Conservation (phyloP, 2,329 filamentous ascomycete species). For the Ambrosiella beaveri region DNA sequence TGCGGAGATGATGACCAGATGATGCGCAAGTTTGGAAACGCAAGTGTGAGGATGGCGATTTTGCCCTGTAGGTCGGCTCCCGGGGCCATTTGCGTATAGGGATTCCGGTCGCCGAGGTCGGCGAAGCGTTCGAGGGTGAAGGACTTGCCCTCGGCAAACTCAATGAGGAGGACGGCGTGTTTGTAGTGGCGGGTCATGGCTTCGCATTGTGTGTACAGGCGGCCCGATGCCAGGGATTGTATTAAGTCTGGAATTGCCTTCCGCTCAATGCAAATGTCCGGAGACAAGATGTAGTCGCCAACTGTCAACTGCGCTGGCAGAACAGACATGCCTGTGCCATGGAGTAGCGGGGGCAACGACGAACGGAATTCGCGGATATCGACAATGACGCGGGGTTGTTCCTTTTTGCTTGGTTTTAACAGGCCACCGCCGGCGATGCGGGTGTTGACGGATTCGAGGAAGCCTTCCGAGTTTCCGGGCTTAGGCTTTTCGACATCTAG, state of each 20-base stretch:
- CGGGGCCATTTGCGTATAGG: background rate
- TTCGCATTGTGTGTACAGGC: conserved; percentile 81
- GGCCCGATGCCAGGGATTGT: conserved; percentile 76
- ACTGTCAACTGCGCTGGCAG: conserved; percentile 94
- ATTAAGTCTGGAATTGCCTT: conserved; percentile 88
- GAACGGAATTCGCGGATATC: conserved; percentile 95
- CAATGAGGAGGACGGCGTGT: conserved; percentile 77
- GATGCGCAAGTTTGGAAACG: conserved; percentile 76
- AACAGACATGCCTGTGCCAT: conserved; percentile 73
- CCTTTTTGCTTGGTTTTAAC: conserved; percentile 45
- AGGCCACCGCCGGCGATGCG: conserved; percentile 86
- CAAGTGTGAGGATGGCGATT: conserved; percentile 77
- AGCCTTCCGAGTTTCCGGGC: conserved; percentile 49
- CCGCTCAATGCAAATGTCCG: conserved; percentile 80
- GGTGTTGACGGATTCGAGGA: conserved; percentile 89
- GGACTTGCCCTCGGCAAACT: conserved; percentile 93
- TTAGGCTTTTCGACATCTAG: conserved; percentile 53
- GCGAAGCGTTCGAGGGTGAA: conserved; percentile 81
- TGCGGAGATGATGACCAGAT: conserved; percentile 91
- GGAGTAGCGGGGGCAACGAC: conserved; percentile 74
- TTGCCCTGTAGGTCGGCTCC: conserved; percentile 64
- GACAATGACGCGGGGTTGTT: conserved; percentile 80
- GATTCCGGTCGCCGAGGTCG: conserved; percentile 22
- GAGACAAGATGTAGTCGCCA: conserved; percentile 86
- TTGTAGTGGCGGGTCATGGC: conserved; percentile 91